Evolutionary conservation across 1,284 basidiomycete genomes (phyloP).

Genomic region (Tausonia pullulans): DNA sequence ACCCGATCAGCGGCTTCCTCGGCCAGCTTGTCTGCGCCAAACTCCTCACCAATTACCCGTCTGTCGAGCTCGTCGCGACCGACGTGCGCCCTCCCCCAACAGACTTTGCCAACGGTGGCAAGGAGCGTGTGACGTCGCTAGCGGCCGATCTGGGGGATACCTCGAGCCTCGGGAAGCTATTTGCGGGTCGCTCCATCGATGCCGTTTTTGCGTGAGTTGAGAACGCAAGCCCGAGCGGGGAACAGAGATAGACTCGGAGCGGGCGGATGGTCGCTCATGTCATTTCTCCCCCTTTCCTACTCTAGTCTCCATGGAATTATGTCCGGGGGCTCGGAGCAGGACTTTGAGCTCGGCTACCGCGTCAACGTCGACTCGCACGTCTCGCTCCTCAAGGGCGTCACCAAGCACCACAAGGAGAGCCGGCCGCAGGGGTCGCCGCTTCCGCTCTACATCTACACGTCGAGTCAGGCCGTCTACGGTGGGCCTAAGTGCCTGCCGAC

Average conservation of each 20-base stretch:
- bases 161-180: slow-evolving; percentile 37
- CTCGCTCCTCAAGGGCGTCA: slow-evolving; percentile 41
- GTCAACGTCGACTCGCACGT: slow-evolving; percentile 54
- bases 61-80: slow-evolving; percentile 44
- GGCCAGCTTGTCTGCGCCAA: slow-evolving; percentile 33
- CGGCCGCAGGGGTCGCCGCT: slow-evolving; percentile 23
- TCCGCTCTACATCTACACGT: slow-evolving; percentile 50
- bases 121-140: slow-evolving; percentile 30
- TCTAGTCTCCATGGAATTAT: slow-evolving; percentile 45
- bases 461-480: slow-evolving; percentile 52
- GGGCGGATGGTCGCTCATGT: slow-evolving; percentile 27
- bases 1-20: slow-evolving; percentile 29
- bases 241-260: too few relatives aligned
- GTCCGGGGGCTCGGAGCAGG: slow-evolving; percentile 55
- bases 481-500: slow-evolving; percentile 42
- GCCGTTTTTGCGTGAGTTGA: slow-evolving; percentile 27
- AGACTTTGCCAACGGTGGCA: slow-evolving; percentile 33
- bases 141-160: slow-evolving; percentile 44
- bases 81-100: slow-evolving; percentile 45
- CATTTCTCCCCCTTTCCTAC: neutral
- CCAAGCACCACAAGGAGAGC: slow-evolving; percentile 31
- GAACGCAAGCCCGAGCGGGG: too few relatives aligned
- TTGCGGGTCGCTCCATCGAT: slow-evolving; percentile 31
- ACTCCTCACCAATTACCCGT: slow-evolving; percentile 38
- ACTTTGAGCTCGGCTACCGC: slow-evolving; percentile 49